These are phyloP conservation scores for Neurospora sublineolata DNA, from an alignment of 495 filamentous ascomycete genomes.

Conservation along the genomic window DNA sequence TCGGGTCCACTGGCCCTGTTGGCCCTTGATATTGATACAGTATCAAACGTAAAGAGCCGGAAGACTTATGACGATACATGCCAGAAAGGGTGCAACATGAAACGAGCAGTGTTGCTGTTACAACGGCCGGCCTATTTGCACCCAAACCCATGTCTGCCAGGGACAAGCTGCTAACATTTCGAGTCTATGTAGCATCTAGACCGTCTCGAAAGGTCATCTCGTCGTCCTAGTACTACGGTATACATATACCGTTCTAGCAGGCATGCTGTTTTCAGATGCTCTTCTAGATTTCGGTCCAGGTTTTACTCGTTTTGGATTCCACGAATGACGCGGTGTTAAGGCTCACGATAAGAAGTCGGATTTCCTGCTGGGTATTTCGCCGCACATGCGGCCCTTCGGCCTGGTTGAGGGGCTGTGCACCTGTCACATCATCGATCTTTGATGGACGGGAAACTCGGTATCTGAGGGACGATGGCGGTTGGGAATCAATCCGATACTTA, in stretches of 20 bases:
- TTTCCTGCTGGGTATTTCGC: neutral
- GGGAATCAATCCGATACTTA: neutral
- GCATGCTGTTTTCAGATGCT: neutral
- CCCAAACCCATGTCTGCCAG: neutral
- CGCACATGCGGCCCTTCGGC: neutral
- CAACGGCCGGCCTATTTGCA: neutral
- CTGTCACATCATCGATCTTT: neutral
- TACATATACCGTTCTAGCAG: neutral
- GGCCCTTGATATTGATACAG: neutral
- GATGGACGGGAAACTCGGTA: neutral
- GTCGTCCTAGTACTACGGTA: neutral
- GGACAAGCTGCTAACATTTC: neutral
- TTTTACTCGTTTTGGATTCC: neutral
- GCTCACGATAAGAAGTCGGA: neutral
- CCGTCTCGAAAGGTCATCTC: neutral
- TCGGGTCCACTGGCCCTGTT: neutral
- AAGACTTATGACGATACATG: slow-evolving; percentile 1
- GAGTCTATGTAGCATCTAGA: neutral
- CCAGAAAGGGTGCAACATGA: neutral
- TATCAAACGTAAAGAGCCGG: neutral
- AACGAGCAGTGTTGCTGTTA: neutral
- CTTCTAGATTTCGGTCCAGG: neutral
- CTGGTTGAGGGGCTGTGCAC: neutral
- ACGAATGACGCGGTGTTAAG: neutral
- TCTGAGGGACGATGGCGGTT: neutral